Percentiles rank a stretch among this genome's conserved stretches.
Conservation (phyloP, 192 early-diverging fungal genomes). For the Dispira simplex region DNA sequence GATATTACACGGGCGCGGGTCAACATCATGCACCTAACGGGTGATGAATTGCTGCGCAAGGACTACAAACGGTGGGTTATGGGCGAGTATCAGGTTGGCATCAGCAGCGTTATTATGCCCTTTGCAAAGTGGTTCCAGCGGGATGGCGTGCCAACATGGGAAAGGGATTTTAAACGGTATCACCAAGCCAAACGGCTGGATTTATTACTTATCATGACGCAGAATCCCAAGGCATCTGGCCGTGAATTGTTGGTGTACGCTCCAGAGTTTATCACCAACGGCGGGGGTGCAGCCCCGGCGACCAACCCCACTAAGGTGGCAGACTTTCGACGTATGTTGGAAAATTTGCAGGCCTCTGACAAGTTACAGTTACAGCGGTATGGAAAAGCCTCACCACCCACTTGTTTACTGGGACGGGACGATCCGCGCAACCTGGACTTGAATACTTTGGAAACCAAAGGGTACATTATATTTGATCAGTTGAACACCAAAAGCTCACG, state of each 20-base stretch:
- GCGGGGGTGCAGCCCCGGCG: too few species aligned
- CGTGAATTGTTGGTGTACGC: conserved; percentile 7
- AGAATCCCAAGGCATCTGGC: neutral
- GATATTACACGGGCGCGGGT: conserved; percentile 21
- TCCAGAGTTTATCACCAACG: neutral
- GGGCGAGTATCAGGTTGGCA: conserved; percentile 20
- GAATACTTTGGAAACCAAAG: neutral
- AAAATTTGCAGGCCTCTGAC: too few species aligned
- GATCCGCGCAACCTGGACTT: too few species aligned
- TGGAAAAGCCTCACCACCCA: too few species aligned
- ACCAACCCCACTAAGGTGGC: too few species aligned
- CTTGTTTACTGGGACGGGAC: too few species aligned
- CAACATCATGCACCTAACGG: conserved; percentile 19
- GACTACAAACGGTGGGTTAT: conserved; percentile 33
- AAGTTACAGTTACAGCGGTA: too few species aligned
- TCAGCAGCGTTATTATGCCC: conserved; percentile 24
- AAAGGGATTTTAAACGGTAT: neutral
- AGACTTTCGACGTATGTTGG: too few species aligned
- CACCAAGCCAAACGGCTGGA: neutral
- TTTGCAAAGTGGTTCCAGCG: conserved; percentile 27
- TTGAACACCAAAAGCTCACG: conserved; percentile 1
- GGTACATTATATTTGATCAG: conserved; percentile 1
- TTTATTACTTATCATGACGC: conserved; percentile 1
- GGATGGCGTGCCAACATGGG: conserved; percentile 12
- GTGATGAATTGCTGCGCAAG: conserved; percentile 25